These are phyloP conservation scores for Boletus mariae DNA, from an alignment of 1,284 basidiomycete species.

Conservation along the genomic window DNA sequence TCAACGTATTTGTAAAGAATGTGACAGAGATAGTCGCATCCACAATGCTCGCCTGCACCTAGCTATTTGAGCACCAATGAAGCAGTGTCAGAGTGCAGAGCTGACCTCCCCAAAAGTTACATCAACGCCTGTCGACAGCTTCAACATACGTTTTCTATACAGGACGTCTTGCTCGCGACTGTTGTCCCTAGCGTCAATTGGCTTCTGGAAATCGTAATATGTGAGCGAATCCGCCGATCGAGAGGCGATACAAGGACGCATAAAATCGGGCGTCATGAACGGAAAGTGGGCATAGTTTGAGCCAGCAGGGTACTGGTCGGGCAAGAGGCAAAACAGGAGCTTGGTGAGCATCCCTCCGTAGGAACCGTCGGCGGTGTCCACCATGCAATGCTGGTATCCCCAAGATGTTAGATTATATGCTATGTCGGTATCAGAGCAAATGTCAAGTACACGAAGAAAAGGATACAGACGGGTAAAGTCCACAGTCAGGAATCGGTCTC, in stretches of 20 bases:
- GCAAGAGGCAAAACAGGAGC: constrained; percentile 68
- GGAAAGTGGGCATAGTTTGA: constrained; percentile 66
- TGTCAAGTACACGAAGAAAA: not conserved
- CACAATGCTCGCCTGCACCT: constrained; percentile 14
- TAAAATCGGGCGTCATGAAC: constrained; percentile 50
- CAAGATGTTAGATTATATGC: constrained; percentile 72
- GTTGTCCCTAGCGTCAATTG: not conserved
- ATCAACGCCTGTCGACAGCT: constrained; percentile 16
- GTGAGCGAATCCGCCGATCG: constrained; percentile 7
- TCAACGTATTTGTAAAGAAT: constrained; percentile 13
- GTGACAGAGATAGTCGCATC: constrained; percentile 8
- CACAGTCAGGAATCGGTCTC: constrained; percentile 77
- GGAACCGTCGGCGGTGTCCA: constrained; percentile 61
- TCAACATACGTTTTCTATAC: constrained; percentile 21
- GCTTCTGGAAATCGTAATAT: constrained; percentile 26
- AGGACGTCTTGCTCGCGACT: not conserved
- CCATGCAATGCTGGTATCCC: constrained; percentile 71
- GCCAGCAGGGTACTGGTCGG: constrained; percentile 57
- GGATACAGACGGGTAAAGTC: constrained; percentile 62
- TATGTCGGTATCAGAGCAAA: constrained; percentile 25
- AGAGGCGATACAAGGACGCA: constrained; percentile 16
- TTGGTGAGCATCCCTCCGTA: constrained; percentile 71
- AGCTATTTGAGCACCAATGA: not conserved
- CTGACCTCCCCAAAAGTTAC: constrained; percentile 17
- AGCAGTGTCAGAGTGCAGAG: not conserved